Evolutionary conservation across 1,139 yeast genomes (phyloP).

Genomic region (Arxiozyma slooffiae): DNA sequence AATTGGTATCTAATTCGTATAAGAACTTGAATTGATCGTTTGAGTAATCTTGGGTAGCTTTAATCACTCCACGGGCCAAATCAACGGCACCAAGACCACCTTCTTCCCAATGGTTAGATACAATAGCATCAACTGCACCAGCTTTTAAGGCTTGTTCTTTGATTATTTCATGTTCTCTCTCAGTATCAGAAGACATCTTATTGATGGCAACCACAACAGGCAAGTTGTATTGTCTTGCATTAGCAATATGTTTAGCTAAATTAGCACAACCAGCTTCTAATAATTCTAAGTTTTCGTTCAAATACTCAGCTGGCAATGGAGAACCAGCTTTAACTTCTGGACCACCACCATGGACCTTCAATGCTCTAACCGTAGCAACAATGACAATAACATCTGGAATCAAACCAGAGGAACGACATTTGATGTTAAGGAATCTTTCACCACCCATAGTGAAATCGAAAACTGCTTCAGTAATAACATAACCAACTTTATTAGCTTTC

Average conservation of each 20-base stretch:
- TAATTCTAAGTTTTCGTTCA: slow-evolving; percentile 54
- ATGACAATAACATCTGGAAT: slow-evolving; percentile 65
- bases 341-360: slow-evolving; percentile 77
- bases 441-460: slow-evolving; percentile 88
- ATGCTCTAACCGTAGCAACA: slow-evolving; percentile 72
- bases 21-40: slow-evolving; percentile 34
- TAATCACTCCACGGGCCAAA: slow-evolving; percentile 56
- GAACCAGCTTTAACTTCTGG: slow-evolving; percentile 79
- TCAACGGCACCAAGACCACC: slow-evolving; percentile 70
- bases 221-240: slow-evolving; percentile 59
- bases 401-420: slow-evolving; percentile 66
- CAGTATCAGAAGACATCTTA: slow-evolving; percentile 61
- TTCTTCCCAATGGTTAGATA: slow-evolving; percentile 70
- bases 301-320: slow-evolving; percentile 57
- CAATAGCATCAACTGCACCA: slow-evolving; percentile 68
- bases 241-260: slow-evolving; percentile 64
- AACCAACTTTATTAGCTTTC: slow-evolving; percentile 74
- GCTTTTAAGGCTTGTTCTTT: slow-evolving; percentile 56
- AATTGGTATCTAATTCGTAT: slow-evolving; percentile 48
- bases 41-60: slow-evolving; percentile 35
- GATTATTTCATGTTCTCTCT: slow-evolving; percentile 56
- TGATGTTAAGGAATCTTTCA: slow-evolving; percentile 71
- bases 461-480: slow-evolving; percentile 1
- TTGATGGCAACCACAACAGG: slow-evolving; percentile 77
- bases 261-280: slow-evolving; percentile 61